These are phyloP conservation scores for Trifolium repens DNA, from an alignment of 306 rosid genomes.

Conservation along the genomic window DNA sequence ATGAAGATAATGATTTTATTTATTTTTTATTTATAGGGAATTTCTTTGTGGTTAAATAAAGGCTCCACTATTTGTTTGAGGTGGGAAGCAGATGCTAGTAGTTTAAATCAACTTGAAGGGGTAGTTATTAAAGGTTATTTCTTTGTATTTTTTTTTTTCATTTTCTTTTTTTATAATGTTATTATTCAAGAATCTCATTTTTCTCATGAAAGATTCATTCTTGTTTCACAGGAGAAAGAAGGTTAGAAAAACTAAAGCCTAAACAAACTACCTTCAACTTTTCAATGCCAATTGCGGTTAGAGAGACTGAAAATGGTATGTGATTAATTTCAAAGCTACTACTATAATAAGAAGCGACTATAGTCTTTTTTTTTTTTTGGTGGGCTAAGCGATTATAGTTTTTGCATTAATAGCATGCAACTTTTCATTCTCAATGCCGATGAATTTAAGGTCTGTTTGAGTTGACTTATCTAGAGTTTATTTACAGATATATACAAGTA, in stretches of 20 bases:
- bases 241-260: slow-evolving; percentile 45
- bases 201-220: background rate
- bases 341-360: too few relatives aligned
- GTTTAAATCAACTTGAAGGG: slow-evolving; percentile 50
- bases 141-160: background rate
- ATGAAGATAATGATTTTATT: slow-evolving; percentile 10
- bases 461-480: too few relatives aligned
- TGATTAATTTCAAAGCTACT: background rate
- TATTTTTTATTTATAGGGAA: slow-evolving; percentile 52
- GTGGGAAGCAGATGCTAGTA: slow-evolving; percentile 62
- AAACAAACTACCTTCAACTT: slow-evolving; percentile 27
- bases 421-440: background rate
- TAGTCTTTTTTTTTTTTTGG: too few relatives aligned
- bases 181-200: background rate
- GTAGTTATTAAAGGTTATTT: slow-evolving; percentile 62
- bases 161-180: background rate
- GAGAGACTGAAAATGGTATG: slow-evolving; percentile 50
- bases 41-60: slow-evolving; percentile 72
- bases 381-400: too few relatives aligned
- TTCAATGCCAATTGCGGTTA: slow-evolving; percentile 7
- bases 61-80: slow-evolving; percentile 67
- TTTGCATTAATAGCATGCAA: background rate
- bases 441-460: background rate
- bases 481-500: too few relatives aligned
- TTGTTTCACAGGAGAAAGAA: slow-evolving; percentile 55